A percentile compares a stretch with the other conserved stretches of the same genome.
phyloP scores from a whole-genome alignment of 2,329 filamentous ascomycete genomes.

The Immersiporthe knoxdaviesiana region DNA sequence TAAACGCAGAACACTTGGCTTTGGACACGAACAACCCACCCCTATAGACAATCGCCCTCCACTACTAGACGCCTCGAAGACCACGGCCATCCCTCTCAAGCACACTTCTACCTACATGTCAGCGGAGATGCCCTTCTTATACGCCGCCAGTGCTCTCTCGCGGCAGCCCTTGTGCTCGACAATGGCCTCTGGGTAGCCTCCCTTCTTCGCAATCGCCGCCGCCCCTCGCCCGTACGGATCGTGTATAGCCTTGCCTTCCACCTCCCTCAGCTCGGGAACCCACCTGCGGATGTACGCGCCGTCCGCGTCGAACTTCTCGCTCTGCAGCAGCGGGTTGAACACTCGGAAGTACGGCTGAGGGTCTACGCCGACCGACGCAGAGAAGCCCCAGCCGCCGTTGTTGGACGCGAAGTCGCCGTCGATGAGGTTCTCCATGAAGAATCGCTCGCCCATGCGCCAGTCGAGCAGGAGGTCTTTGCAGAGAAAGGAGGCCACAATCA shows the following conservation, averaged over 20 bases:
- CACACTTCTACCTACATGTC: conserved; percentile 23
- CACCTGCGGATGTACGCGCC: conserved; percentile 83
- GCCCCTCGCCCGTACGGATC: conserved; percentile 75
- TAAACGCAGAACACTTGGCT: not conserved
- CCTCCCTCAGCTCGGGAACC: conserved; percentile 71
- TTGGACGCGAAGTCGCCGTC: conserved; percentile 83
- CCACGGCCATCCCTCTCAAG: not conserved
- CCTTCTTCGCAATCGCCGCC: conserved; percentile 60
- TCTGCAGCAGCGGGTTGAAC: conserved; percentile 84
- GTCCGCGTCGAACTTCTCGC: conserved; percentile 79
- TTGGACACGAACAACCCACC: not conserved
- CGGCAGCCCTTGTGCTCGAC: conserved; percentile 74
- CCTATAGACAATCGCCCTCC: not conserved
- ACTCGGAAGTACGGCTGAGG: conserved; percentile 82
- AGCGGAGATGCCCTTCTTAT: conserved; percentile 36
- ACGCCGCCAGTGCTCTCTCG: conserved; percentile 49
- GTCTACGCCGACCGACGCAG: conserved; percentile 43
- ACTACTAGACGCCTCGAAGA: not conserved
- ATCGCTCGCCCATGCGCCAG: conserved; percentile 80
- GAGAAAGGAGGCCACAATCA: conserved; percentile 82
- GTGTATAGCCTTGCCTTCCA: conserved; percentile 73
- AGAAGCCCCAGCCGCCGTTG: conserved; percentile 65
- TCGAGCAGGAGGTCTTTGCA: conserved; percentile 80
- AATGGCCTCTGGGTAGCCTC: conserved; percentile 74
- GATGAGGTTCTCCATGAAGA: conserved; percentile 80